Evolutionary conservation across 257 asterid species (phyloP).

Genomic region (Petunia axillaris): DNA sequence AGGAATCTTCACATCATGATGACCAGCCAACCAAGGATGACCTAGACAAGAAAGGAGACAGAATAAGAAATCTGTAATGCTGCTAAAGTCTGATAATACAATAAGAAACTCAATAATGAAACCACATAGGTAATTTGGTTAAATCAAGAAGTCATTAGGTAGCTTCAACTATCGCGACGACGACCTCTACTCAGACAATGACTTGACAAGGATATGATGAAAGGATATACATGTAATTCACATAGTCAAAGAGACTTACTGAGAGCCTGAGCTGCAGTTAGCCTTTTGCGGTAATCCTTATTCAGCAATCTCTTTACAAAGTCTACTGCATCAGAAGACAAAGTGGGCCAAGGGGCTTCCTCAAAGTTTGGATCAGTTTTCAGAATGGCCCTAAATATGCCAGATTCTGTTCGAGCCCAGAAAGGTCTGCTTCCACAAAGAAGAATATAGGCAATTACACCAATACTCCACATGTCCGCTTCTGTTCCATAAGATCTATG

Average conservation of each 20-base stretch:
- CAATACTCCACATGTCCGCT: constrained; percentile 98
- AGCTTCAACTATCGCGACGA: background rate
- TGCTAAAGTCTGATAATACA: background rate
- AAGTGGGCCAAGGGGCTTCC: constrained; percentile 86
- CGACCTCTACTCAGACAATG: background rate
- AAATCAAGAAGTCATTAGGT: background rate
- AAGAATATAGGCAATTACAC: constrained; percentile 89
- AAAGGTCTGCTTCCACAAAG: constrained; percentile 88
- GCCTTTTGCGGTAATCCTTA: constrained; percentile 86
- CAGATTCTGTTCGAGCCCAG: constrained; percentile 82
- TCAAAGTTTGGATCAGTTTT: constrained; percentile 74
- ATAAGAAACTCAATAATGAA: background rate
- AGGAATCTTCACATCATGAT: constrained; percentile 80
- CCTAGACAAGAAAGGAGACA: constrained; percentile 46
- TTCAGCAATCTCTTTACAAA: constrained; percentile 82
- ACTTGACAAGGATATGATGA: background rate
- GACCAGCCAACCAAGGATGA: constrained; percentile 95
- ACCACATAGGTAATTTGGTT: background rate
- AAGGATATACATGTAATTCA: background rate
- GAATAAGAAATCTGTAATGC: constrained; percentile 21
- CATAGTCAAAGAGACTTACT: constrained; percentile 49
- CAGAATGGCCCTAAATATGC: constrained; percentile 69
- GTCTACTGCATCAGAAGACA: constrained; percentile 81
- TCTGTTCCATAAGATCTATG: constrained; percentile 93
- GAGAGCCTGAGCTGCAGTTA: constrained; percentile 90